Evolutionary conservation across 1,284 basidiomycete species (phyloP).

Genomic region (Microbotryomycetes sp.): DNA sequence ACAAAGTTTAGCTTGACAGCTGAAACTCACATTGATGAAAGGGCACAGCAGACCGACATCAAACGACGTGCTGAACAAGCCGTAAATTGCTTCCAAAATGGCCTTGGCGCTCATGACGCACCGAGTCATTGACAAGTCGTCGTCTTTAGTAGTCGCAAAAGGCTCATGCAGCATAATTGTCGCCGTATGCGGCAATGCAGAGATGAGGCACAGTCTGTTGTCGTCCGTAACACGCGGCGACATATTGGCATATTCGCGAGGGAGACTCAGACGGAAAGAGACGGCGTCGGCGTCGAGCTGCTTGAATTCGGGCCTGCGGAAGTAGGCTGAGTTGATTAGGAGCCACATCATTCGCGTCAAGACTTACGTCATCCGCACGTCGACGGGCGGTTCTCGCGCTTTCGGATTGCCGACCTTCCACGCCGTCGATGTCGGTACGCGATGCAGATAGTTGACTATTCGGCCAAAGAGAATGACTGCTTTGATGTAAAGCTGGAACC

Average conservation of each 20-base stretch:
- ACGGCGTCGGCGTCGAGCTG: slow-evolving; percentile 28
- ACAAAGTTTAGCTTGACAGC: background rate
- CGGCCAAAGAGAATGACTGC: slow-evolving; percentile 30
- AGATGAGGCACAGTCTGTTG: slow-evolving; percentile 18
- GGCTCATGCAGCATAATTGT: slow-evolving; percentile 34
- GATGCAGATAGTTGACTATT: slow-evolving; percentile 26
- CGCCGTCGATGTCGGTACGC: background rate
- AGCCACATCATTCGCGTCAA: background rate
- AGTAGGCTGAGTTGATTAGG: background rate
- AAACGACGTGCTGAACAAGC: slow-evolving; percentile 16
- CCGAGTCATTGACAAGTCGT: slow-evolving; percentile 14
- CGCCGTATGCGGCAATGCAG: slow-evolving; percentile 20
- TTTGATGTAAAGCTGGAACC: slow-evolving; percentile 30
- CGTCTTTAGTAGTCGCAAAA: slow-evolving; percentile 13
- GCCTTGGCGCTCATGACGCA: slow-evolving; percentile 24
- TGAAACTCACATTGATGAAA: slow-evolving; percentile 12
- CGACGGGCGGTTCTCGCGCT: background rate
- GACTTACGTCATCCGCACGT: background rate
- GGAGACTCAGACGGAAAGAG: slow-evolving; percentile 32
- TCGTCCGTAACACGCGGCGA: background rate
- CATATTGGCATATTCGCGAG: slow-evolving; percentile 26
- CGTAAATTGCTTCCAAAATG: slow-evolving; percentile 29
- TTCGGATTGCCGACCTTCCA: background rate
- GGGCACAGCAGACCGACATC: slow-evolving; percentile 31
- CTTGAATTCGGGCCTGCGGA: slow-evolving; percentile 29